phyloP scores from a whole-genome alignment of 2,329 filamentous ascomycete species.

The Ophiostoma himal-ulmi region DNA sequence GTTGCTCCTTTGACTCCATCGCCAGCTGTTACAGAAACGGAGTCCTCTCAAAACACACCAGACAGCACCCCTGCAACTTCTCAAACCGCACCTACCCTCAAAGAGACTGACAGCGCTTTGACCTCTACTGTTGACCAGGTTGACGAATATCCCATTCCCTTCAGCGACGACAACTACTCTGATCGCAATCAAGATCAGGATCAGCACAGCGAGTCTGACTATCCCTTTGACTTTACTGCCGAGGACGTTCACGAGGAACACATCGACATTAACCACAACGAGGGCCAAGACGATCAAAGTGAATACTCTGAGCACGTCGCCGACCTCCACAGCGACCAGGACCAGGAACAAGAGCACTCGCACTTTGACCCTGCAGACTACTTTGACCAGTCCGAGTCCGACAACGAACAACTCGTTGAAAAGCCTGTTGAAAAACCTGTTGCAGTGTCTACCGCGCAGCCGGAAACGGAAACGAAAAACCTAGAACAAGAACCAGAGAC shows the following conservation, averaged over 20 bases:
- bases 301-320: constrained; percentile 4
- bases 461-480: neutral
- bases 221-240: constrained; percentile 10
- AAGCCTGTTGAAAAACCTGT: neutral
- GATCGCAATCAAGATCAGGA: neutral
- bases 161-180: neutral
- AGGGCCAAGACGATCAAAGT: neutral
- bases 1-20: constrained; percentile 14
- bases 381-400: constrained; percentile 8
- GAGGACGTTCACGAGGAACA: neutral
- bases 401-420: neutral
- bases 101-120: constrained; percentile 8
- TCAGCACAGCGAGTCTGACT: neutral
- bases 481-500: neutral
- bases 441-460: neutral
- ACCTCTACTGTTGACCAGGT: neutral
- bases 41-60: constrained; percentile 37
- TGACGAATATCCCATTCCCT: neutral
- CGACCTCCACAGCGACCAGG: neutral
- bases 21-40: constrained; percentile 23
- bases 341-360: neutral
- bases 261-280: neutral
- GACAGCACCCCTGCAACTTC: constrained; percentile 39
- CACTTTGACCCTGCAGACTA: constrained; percentile 10
- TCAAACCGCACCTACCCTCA: constrained; percentile 16